Conservation (phyloP, 176 grass and related monocot species). For the Paspalum notatum region DNA sequence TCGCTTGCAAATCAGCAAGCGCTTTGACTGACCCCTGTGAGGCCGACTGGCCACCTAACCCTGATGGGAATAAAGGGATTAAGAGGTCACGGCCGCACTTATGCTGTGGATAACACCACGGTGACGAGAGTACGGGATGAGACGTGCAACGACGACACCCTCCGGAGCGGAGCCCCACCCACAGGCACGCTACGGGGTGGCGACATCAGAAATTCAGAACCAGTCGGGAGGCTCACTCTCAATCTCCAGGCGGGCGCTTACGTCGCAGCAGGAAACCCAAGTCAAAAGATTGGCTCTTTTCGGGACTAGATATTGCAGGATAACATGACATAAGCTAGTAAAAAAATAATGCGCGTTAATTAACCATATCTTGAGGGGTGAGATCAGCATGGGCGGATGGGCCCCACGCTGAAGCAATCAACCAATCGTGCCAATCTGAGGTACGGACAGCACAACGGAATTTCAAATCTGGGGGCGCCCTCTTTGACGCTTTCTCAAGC, state of each 20-base stretch:
- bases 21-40: background rate
- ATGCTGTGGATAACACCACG: constrained; percentile 26
- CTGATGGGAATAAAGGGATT: background rate
- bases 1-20: constrained; percentile 16
- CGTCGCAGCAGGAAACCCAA: constrained; percentile 5
- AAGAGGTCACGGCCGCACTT: background rate
- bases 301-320: background rate
- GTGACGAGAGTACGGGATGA: background rate
- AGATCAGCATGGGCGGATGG: background rate
- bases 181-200: background rate
- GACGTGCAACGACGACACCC: background rate
- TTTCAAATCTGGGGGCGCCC: background rate
- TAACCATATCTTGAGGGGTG: background rate
- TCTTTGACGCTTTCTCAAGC: background rate
- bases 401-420: constrained; percentile 4
- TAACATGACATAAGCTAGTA: background rate
- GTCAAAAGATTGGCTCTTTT: background rate
- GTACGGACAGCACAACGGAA: background rate
- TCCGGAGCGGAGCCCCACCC: background rate
- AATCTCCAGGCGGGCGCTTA: background rate
- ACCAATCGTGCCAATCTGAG: constrained; percentile 9
- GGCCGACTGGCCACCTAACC: constrained; percentile 38
- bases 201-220: background rate
- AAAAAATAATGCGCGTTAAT: background rate
- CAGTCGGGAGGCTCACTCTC: no score